Conservation (phyloP, 208 protist genomes). For the Crithidia expoeki region DNA sequence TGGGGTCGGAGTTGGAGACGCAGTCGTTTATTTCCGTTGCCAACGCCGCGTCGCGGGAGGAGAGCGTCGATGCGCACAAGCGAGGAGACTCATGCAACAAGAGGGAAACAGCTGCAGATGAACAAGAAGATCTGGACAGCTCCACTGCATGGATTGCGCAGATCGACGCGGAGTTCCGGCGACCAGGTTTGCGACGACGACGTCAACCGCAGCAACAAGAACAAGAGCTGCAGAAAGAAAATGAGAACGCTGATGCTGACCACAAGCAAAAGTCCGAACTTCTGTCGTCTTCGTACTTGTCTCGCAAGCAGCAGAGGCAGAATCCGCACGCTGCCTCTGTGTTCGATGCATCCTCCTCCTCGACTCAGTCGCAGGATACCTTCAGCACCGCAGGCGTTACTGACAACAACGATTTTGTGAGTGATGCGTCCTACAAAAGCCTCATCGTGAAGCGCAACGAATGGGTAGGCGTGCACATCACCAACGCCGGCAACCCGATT, state of each 20-base stretch:
- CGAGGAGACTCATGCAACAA: not conserved
- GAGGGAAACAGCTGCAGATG: not conserved
- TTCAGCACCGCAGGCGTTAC: not conserved
- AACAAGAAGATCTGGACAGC: constrained; percentile 6
- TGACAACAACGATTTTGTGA: not conserved
- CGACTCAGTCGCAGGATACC: not conserved
- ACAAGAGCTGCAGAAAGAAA: not conserved
- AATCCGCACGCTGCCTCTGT: not conserved
- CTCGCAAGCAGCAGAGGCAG: not conserved
- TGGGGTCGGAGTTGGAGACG: constrained; percentile 22
- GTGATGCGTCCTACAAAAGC: not conserved
- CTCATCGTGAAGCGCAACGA: not conserved
- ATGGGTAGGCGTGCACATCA: constrained; percentile 44
- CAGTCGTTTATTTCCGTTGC: constrained; percentile 7
- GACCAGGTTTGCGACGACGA: not conserved
- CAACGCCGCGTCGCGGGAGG: constrained; percentile 5
- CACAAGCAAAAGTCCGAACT: not conserved
- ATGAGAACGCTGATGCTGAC: not conserved
- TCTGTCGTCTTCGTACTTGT: not conserved
- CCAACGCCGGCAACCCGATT: constrained; percentile 37
- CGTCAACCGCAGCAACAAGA: not conserved
- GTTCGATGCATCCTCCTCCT: not conserved
- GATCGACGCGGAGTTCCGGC: constrained; percentile 14
- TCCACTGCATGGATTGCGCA: constrained; percentile 3
- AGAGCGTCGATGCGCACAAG: not conserved